A percentile compares a stretch with the other conserved stretches of the same genome.
Conservation (phyloP, 495 filamentous ascomycete species). For the Lasiosphaeriaceae sp. region DNA sequence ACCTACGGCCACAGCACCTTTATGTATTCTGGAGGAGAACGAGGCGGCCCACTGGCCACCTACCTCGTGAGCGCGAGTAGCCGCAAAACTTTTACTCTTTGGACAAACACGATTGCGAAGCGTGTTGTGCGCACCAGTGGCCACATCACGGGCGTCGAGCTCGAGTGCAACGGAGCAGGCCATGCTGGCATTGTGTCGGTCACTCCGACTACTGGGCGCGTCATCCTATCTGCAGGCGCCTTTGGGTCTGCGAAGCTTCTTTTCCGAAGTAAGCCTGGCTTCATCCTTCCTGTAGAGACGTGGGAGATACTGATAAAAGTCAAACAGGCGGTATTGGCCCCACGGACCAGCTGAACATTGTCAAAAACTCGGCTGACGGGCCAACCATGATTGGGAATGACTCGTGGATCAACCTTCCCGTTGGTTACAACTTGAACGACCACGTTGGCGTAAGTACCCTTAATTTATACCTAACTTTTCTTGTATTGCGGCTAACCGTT, state of each 20-base stretch:
- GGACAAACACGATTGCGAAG: slow-evolving; percentile 58
- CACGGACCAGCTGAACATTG: slow-evolving; percentile 51
- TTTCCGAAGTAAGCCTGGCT: slow-evolving; percentile 28
- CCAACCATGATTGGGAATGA: slow-evolving; percentile 42
- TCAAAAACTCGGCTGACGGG: slow-evolving; percentile 50
- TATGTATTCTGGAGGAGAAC: slow-evolving; percentile 60
- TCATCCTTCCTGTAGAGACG: too few relatives aligned
- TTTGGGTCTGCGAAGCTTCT: slow-evolving; percentile 68
- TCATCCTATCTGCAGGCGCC: slow-evolving; percentile 63
- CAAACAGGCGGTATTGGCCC: slow-evolving; percentile 54
- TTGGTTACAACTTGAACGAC: slow-evolving; percentile 66
- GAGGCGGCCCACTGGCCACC: slow-evolving; percentile 66
- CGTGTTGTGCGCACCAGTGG: slow-evolving; percentile 57
- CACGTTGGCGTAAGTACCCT: slow-evolving; percentile 52
- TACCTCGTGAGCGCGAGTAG: slow-evolving; percentile 60
- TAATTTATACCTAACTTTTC: slow-evolving; percentile 25
- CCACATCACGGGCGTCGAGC: slow-evolving; percentile 60
- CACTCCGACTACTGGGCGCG: slow-evolving; percentile 54
- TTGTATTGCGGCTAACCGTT: too few relatives aligned
- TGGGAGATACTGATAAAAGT: too few relatives aligned
- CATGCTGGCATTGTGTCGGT: slow-evolving; percentile 54
- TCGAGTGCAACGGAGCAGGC: slow-evolving; percentile 53
- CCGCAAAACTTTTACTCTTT: slow-evolving; percentile 59
- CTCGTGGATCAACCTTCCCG: slow-evolving; percentile 66
- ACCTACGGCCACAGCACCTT: slow-evolving; percentile 61